Base-by-base conservation (phyloP, 768 basidiomycete species). In the Lactarius psammicola region DNA sequence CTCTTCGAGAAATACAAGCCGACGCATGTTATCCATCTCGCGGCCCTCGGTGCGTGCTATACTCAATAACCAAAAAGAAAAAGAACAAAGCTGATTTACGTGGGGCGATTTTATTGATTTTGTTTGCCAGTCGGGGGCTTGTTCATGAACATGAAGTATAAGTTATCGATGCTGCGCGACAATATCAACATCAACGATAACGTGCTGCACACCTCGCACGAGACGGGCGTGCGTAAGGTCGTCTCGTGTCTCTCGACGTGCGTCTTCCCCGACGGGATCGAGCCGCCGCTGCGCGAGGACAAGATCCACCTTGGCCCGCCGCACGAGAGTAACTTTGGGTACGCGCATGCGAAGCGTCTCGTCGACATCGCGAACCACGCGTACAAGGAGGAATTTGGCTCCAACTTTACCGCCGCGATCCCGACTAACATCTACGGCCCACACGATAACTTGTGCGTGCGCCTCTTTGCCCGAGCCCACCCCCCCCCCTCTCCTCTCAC, bases 171-270 rank as follows among this genome's bases (percentile, higher is more conserved):
- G 82, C 83, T 97, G 23, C 89, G 94, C 28, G 94, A 96, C 73
- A 98, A 98, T 78, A 84, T 90, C 73, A 82, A 94, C 70, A 97
- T 98, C 80, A 98, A 98, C 78, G 92, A 95, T 75, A 94, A 94
- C 76, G 86, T 98, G 53, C 82, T 97, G 28, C 85, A 95, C 74
- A 80, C 85, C 38, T 81, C 93, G 9, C 82, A 92, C 74, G 80
- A 85, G 69, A 79, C 81, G 72, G 80, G 85, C 60, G 82, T 82
- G 33, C 69, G 82, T 67, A 97, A 96, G 76, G 82, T 96, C 70
- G 89, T 98, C 65, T 96, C 95, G 13, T 97, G 95, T 73, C 85
- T 97, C 53, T 96, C 95, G 17, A 97, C 95, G 56, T 98, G 95
- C 73, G 94, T 98, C 54, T 98, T 95, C 81, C 95, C 95, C 0